Base-by-base conservation (phyloP, 805 yeast genomes). In the Candida khao-thaluensis region DNA sequence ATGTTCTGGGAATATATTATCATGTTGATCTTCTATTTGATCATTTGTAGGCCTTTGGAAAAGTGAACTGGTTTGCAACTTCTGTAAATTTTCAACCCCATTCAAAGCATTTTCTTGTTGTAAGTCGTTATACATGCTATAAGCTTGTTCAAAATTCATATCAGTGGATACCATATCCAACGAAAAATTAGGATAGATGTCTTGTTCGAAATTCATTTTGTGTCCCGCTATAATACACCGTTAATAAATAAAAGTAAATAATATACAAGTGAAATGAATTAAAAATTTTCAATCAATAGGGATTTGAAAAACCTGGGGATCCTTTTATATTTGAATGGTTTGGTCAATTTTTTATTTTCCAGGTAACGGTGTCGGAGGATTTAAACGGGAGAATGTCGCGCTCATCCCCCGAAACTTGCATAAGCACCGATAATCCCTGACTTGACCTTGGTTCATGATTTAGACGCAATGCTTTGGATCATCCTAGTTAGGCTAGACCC, bases 131-230 rank as follows among this genome's bases (percentile, higher is more conserved):
- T 67, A 69, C 64, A 66, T 60, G 23, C 56, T 46, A 45, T 66
- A 69, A 9, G 72, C 72, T 53, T 68, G 71, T 55, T 69, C 73
- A 38, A 69, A 69, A 39, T 68, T 67, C 72, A 68, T 68, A 53
- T 67, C 72, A 38, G 51, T 47, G 18, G 51, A 47, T 5, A 47
- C 51, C 51, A 47, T 47, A 30, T 47, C 51, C 35, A 47, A 47
- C 2, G 51, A 47, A 38, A 47, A 47, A 29, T 47, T 35, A 22
- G 35, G 35, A 14, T 21, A 31, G 7, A 31, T 31, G 8, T 31
- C 35, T 20, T 31, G 27, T 21, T 31, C 35, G 26, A 31, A 31
- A 15, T 21, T 16, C 35, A 31, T 29, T 15, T n/a, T n/a, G n/a
- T n/a, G n/a, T n/a, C n/a, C n/a, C n/a, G n/a, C n/a, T n/a, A 17